Percentiles rank a stretch among this genome's conserved stretches.
These are phyloP conservation scores for Solanum pimpinellifolium DNA, from an alignment of 257 asterid genomes.

Conservation along the genomic window DNA sequence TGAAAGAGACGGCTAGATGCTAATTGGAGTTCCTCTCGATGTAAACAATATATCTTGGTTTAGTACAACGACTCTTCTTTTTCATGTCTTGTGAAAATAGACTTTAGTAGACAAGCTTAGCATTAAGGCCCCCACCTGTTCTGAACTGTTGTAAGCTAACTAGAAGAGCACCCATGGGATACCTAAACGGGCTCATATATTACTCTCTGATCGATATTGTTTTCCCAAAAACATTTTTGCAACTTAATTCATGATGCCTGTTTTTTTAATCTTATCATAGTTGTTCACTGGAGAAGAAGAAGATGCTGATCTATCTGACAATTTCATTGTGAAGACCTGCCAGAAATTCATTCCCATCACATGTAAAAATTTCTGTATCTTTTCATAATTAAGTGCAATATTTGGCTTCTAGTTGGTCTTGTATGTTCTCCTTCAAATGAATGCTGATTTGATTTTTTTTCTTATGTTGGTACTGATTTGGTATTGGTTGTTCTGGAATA, in stretches of 20 bases:
- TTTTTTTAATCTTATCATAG: slow-evolving; percentile 20
- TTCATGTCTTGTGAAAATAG: not conserved
- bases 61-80: not conserved
- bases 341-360: slow-evolving; percentile 92
- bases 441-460: not conserved
- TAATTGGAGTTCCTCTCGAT: not conserved
- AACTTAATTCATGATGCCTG: not conserved
- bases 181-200: not conserved
- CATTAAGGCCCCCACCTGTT: not conserved
- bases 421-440: not conserved
- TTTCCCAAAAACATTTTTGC: not conserved
- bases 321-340: slow-evolving; percentile 93
- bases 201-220: not conserved
- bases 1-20: not conserved
- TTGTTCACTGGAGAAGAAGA: slow-evolving; percentile 69
- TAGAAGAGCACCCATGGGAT: not conserved
- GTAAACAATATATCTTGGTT: not conserved
- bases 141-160: not conserved
- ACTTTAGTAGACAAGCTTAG: not conserved
- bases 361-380: slow-evolving; percentile 29
- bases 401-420: not conserved
- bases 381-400: not conserved
- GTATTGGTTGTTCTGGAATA: not conserved
- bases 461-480: not conserved
- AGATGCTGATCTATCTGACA: slow-evolving; percentile 78